Evolutionary conservation across 495 filamentous ascomycete species (phyloP), one percentile per base, ranked within the genome.

Genomic region (Hyaloscypha variabilis): DNA sequence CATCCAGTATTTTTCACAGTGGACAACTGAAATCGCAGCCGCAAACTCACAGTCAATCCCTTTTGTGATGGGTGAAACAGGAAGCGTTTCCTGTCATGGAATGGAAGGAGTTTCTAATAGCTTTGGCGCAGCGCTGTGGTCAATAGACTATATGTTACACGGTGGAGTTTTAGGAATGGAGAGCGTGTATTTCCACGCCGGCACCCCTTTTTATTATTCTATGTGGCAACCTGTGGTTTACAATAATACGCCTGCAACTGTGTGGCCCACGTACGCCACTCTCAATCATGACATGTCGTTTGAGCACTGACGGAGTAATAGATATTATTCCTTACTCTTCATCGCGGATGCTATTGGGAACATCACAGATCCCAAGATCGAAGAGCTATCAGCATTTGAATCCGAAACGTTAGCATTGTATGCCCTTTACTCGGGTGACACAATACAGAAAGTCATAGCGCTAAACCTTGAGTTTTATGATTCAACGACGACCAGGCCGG

Each of bases 1-100:
- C 1, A 5, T 25, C 49, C 49, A 54, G 19, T 54, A 54, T n/a
- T 54, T 54, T 23, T 24, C 51, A 14, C 51, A 54, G 5, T 54
- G 51, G 51, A 24, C 8, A 23, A 13, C 26, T 21, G 25, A 13
- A n/a, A 34, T 58, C 8, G 26, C 8, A 21, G 54, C 29, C 30
- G 54, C 54, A 36, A 31, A 34, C 5, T 34, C 30, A 21, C 30
- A 21, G 54, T 28, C 23, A 8, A 28, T 34, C 24, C 54, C 11
- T 13, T 58, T 58, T 28, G 19, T 17, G 8, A 58, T 58, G 8
- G 54, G 54, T 21, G 54, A 58, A 21, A 58, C 54, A 21, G 29
- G 29, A 10, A 24, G 14, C 19, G 26, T 58, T 24, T 58, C 54
- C 30, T 29, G 54, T 21, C 54, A 58, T n/a, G 54, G 54, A 8